Evolutionary conservation across 2,329 filamentous ascomycete species (phyloP).

Genomic region (Exophiala phaeomuriformis): DNA sequence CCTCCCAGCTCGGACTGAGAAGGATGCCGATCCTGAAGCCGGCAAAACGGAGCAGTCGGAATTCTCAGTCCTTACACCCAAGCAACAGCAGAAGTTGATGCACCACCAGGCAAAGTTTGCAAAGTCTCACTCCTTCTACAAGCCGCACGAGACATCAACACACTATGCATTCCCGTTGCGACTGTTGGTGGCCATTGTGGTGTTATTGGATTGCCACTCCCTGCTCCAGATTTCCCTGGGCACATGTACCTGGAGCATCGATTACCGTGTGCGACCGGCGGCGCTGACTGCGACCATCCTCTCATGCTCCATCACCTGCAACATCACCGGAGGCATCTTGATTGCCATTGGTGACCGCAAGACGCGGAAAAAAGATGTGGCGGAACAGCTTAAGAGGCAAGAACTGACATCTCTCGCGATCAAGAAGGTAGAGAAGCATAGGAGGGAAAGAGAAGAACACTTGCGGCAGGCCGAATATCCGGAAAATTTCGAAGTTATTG

Average conservation of each 20-base stretch:
- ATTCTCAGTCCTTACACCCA: constrained; percentile 29
- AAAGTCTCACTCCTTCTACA: constrained; percentile 82
- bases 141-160: constrained; percentile 76
- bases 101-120: constrained; percentile 75
- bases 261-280: constrained; percentile 60
- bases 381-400: constrained; percentile 68
- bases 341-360: constrained; percentile 69
- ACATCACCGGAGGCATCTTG: constrained; percentile 66
- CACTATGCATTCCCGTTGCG: constrained; percentile 71
- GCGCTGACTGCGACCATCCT: constrained; percentile 76
- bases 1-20: constrained; percentile 45
- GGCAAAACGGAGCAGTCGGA: constrained; percentile 29
- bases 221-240: constrained; percentile 73
- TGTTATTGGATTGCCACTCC: constrained; percentile 71
- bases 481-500: constrained; percentile 21
- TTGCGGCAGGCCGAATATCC: not conserved
- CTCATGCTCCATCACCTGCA: constrained; percentile 68
- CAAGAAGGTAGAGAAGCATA: constrained; percentile 36
- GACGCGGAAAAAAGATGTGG: constrained; percentile 78
- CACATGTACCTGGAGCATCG: constrained; percentile 69
- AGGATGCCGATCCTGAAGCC: constrained; percentile 41
- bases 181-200: constrained; percentile 68
- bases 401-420: constrained; percentile 63
- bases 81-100: constrained; percentile 62
- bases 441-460: constrained; percentile 15